Conservation (phyloP, 495 filamentous ascomycete species). For the Penicillium canariense region DNA sequence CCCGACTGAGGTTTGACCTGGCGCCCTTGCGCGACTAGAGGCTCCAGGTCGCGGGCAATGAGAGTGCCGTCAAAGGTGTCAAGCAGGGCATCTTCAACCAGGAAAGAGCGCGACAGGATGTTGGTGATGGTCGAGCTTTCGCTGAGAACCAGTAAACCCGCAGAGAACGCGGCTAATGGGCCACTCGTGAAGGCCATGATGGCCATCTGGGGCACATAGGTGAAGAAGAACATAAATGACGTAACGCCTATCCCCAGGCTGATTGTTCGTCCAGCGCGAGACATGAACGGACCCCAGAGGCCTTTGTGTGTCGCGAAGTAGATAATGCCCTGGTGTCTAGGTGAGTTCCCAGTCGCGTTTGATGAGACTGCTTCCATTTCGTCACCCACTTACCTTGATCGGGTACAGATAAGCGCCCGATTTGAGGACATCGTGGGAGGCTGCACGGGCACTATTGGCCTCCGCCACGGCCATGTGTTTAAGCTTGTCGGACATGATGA, state of each 20-base stretch:
- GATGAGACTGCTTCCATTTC: conserved; percentile 9
- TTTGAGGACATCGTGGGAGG: conserved; percentile 60
- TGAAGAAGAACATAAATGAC: conserved; percentile 77
- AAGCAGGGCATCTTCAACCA: conserved; percentile 75
- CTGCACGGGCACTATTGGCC: conserved; percentile 34
- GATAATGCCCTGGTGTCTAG: conserved; percentile 58
- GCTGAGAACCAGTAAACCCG: conserved; percentile 72
- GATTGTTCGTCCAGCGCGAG: conserved; percentile 65
- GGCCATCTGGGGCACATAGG: conserved; percentile 86
- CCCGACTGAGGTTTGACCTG: conserved; percentile 54
- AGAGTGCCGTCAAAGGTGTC: conserved; percentile 91
- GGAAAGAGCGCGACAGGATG: conserved; percentile 67
- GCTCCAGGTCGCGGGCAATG: conserved; percentile 50
- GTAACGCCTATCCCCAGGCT: conserved; percentile 71
- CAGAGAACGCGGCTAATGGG: conserved; percentile 70
- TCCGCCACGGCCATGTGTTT: conserved; percentile 44
- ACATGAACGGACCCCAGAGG: conserved; percentile 64
- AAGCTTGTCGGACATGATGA: conserved; percentile 41
- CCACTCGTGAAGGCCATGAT: conserved; percentile 78
- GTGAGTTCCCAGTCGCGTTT: background rate
- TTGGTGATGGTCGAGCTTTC: conserved; percentile 80
- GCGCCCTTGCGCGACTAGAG: conserved; percentile 69
- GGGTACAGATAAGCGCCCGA: conserved; percentile 86
- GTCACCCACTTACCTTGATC: conserved; percentile 57
- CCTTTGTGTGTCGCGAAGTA: conserved; percentile 59